Conservation (phyloP, 2,329 filamentous ascomycete species). For the Aspergillus vadensis region DNA sequence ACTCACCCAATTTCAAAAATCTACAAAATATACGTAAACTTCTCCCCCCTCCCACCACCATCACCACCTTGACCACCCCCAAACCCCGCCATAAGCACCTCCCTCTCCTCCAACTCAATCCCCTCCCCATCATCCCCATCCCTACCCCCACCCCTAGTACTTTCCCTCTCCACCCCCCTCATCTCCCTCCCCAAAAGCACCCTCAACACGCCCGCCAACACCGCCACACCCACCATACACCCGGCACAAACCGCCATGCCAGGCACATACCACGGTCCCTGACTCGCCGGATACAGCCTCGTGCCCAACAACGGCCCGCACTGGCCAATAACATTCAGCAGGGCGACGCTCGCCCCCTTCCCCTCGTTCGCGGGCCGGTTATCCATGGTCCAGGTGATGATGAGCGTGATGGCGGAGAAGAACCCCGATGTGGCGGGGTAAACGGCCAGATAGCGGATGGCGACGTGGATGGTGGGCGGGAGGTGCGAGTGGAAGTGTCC, state of each 20-base stretch:
- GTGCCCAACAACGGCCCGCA: constrained; percentile 73
- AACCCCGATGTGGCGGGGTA: constrained; percentile 80
- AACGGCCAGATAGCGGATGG: constrained; percentile 68
- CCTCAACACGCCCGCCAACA: constrained; percentile 58
- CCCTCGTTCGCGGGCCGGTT: constrained; percentile 72
- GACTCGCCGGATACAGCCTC: constrained; percentile 60
- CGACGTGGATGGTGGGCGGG: constrained; percentile 34
- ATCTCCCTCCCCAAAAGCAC: constrained; percentile 58
- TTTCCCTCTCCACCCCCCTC: constrained; percentile 7
- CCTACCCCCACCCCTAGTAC: neutral
- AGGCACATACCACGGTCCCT: constrained; percentile 62
- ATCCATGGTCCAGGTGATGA: constrained; percentile 87
- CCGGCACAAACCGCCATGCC: constrained; percentile 66
- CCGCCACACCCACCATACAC: constrained; percentile 64
- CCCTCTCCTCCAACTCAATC: constrained; percentile 19
- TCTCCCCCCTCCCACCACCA: neutral
- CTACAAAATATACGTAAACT: neutral
- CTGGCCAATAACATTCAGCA: constrained; percentile 81
- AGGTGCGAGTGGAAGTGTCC: constrained; percentile 45
- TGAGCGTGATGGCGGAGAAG: constrained; percentile 79
- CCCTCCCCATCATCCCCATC: constrained; percentile 9
- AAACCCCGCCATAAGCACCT: constrained; percentile 1
- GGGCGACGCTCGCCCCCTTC: constrained; percentile 74
- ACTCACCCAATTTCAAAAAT: neutral
- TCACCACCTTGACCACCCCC: neutral